Conservation (phyloP, 2,329 filamentous ascomycete species). For the Penicillium sp. region DNA sequence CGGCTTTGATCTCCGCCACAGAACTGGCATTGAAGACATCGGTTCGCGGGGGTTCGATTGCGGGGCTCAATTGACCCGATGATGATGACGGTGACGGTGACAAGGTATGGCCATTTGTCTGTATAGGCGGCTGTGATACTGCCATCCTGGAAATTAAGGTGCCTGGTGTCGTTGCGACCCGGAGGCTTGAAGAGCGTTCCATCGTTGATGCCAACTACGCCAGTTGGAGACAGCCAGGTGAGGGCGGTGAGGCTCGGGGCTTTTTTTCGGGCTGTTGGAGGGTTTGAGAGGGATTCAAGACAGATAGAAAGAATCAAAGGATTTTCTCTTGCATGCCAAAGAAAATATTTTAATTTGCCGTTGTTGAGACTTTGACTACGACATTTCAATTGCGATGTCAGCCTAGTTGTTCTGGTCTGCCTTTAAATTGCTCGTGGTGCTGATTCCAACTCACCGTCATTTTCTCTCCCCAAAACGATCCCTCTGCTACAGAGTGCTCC, state of each 20-base stretch:
- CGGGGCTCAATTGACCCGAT: slow-evolving; percentile 9
- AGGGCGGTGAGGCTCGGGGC: slow-evolving; percentile 21
- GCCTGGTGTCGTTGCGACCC: slow-evolving; percentile 6
- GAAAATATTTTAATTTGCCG: background rate
- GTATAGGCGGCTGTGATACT: slow-evolving; percentile 20
- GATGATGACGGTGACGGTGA: slow-evolving; percentile 8
- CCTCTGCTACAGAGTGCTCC: background rate
- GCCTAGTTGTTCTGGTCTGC: slow-evolving; percentile 4
- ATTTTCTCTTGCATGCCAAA: background rate
- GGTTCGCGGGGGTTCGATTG: slow-evolving; percentile 19
- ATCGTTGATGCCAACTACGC: slow-evolving; percentile 27
- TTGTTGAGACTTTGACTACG: background rate
- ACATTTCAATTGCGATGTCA: background rate
- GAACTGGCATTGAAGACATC: slow-evolving; percentile 71
- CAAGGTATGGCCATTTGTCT: slow-evolving; percentile 35
- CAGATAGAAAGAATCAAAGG: slow-evolving; percentile 1
- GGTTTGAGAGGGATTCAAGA: slow-evolving; percentile 1
- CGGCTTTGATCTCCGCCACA: slow-evolving; percentile 76
- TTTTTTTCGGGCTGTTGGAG: slow-evolving; percentile 9
- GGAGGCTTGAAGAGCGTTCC: background rate
- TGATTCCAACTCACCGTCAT: slow-evolving; percentile 22
- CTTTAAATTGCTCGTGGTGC: slow-evolving; percentile 1
- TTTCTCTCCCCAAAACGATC: slow-evolving; percentile 9
- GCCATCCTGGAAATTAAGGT: slow-evolving; percentile 18
- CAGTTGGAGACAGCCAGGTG: slow-evolving; percentile 5